These are phyloP conservation scores for Westerdykella sp. DNA, from an alignment of 2,329 filamentous ascomycete genomes.

Conservation along the genomic window DNA sequence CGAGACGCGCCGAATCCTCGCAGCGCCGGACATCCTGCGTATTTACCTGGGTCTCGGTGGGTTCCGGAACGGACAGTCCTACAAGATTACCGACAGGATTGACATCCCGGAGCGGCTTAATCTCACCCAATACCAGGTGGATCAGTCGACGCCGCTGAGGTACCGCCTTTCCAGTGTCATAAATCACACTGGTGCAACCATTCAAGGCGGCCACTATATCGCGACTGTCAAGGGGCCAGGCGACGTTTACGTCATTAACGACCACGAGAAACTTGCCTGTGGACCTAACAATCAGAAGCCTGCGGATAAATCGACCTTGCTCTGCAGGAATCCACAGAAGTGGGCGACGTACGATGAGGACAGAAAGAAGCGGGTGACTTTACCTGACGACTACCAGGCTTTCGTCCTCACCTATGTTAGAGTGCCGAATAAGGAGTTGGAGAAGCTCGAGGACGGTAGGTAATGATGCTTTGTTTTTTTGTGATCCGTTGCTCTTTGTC, in stretches of 20 bases:
- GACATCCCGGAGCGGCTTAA: conserved; percentile 1
- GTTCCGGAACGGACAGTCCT: too few relatives aligned
- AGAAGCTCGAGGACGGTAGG: background rate
- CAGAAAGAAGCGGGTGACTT: background rate
- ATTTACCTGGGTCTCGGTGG: background rate
- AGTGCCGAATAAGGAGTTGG: conserved; percentile 1
- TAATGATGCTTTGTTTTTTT: too few relatives aligned
- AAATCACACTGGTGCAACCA: conserved; percentile 2
- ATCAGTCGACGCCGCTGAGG: background rate
- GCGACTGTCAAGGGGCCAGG: conserved; percentile 1
- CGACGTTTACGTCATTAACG: background rate
- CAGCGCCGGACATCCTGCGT: background rate
- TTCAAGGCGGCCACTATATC: background rate
- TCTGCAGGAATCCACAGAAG: conserved; percentile 4
- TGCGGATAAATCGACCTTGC: background rate
- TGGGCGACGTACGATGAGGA: too few relatives aligned
- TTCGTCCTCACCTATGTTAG: conserved; percentile 5
- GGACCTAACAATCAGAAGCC: background rate
- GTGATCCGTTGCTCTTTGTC: too few relatives aligned
- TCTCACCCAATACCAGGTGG: background rate
- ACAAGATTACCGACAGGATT: too few relatives aligned
- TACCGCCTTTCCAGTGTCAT: conserved; percentile 7
- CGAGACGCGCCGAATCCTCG: background rate
- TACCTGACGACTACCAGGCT: conserved; percentile 3
- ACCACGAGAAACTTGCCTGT: background rate